Evolutionary conservation across 768 basidiomycete genomes (phyloP), one percentile per base, ranked within the genome.

Genomic region (Baorangia bicolor): DNA sequence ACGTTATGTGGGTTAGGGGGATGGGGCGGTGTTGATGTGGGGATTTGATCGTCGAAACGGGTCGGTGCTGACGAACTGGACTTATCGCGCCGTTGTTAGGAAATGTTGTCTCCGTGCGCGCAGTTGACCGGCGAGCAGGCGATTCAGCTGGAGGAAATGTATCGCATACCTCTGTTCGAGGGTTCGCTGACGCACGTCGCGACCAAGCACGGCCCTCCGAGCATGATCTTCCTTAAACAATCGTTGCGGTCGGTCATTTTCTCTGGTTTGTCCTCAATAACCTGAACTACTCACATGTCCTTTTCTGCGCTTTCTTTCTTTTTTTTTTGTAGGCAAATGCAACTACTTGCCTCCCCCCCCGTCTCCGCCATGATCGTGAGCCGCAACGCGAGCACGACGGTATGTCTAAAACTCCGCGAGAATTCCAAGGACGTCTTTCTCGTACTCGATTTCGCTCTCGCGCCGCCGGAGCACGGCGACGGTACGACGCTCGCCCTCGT

Each of bases 361-460:
- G 56, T 51, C 66, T 74, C 40, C 57, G 75, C 34, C 75, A 77
- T 51, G 16, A 71, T 87, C 34, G 79, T 89, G 50, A 86, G 84
- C 12, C 82, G 86, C 14, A 81, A 81, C 23, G 79, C 85, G 0
- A 80, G 86, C 62, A 82, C 88, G 46, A 64, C 85, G 14, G 74
- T 78, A 21, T 81, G 83, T 63, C 62, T 85, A 27, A 74, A 70
- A 48, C 35, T 75, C 25, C 61, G 58, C 20, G 65, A 64, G 25
- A 57, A 55, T 11, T 42, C 54, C 25, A 57, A 58, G 13, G 68
- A 74, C 39, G 62, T 84, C 40, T 87, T 82, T 64, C 70, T 81
- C 18, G 73, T 85, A 25, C 86, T 88, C 61, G 86, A 88, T 65
- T 83, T 86, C 14, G 80, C 81, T 59, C 76, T 80, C 10, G 74